Percentiles rank a stretch among this genome's conserved stretches.
These are phyloP conservation scores for Rhodotorula paludigena DNA, from an alignment of 768 basidiomycete species.

Conservation along the genomic window DNA sequence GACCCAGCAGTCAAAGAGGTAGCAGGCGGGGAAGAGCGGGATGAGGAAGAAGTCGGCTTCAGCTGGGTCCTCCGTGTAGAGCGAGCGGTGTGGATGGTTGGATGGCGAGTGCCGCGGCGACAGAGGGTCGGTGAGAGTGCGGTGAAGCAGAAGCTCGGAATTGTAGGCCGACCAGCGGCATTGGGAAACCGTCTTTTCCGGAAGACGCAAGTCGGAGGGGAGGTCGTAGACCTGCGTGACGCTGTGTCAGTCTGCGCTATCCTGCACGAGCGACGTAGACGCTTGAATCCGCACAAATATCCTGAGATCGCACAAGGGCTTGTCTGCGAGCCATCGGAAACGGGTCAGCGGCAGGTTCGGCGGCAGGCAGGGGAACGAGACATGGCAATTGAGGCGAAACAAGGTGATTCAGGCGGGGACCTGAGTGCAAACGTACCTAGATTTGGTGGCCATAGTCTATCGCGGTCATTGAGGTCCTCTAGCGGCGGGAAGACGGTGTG, in stretches of 20 bases:
- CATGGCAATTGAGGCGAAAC: not conserved
- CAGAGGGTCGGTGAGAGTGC: not conserved
- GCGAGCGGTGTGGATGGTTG: not conserved
- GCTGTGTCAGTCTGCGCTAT: not conserved
- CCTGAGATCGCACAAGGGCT: slow-evolving; percentile 21
- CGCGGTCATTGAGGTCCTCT: slow-evolving; percentile 7
- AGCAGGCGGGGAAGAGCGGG: slow-evolving; percentile 28
- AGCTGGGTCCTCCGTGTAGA: slow-evolving; percentile 13
- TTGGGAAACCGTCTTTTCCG: slow-evolving; percentile 5
- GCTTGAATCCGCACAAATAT: slow-evolving; percentile 4
- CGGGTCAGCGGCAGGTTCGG: not conserved
- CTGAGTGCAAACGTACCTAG: not conserved
- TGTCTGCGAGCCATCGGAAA: slow-evolving; percentile 1
- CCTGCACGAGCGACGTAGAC: not conserved
- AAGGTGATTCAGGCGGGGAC: not conserved
- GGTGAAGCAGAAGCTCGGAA: slow-evolving; percentile 26
- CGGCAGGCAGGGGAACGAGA: not conserved
- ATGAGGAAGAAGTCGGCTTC: slow-evolving; percentile 29
- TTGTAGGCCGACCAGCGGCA: slow-evolving; percentile 36
- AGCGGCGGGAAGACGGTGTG: slow-evolving; percentile 29
- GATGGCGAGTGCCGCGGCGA: not conserved
- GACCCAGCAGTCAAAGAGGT: slow-evolving; percentile 35
- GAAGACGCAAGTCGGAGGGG: slow-evolving; percentile 13
- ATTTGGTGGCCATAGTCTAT: slow-evolving; percentile 25
- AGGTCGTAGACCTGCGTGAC: slow-evolving; percentile 27